Evolutionary conservation across 306 rosid species (phyloP).

Genomic region (Amphicarpaea edgeworthii): DNA sequence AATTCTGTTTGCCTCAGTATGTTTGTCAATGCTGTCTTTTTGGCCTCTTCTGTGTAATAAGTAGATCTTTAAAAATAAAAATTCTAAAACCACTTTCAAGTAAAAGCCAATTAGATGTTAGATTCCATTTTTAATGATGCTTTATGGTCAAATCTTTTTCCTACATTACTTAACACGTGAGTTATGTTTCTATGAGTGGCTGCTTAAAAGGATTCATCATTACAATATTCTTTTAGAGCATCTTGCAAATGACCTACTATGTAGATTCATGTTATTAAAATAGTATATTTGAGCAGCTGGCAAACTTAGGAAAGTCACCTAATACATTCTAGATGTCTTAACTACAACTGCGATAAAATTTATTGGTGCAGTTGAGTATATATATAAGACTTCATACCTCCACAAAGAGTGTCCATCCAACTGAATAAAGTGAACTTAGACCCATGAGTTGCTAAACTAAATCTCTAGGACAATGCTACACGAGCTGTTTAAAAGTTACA

Average conservation of each 20-base stretch:
- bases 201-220: conserved; percentile 30
- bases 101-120: conserved; percentile 24
- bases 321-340: conserved; percentile 20
- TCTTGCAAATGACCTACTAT: conserved; percentile 20
- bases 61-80: neutral
- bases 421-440: neutral
- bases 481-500: neutral
- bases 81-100: conserved; percentile 8
- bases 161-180: neutral
- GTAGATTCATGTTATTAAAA: conserved; percentile 36
- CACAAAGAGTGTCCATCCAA: conserved; percentile 24
- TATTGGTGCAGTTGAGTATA: conserved; percentile 33
- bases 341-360: conserved; percentile 10
- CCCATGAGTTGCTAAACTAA: neutral
- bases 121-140: conserved; percentile 6
- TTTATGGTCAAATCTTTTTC: conserved; percentile 38
- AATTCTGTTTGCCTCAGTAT: neutral
- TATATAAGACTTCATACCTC: conserved; percentile 19
- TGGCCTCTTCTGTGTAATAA: conserved; percentile 31
- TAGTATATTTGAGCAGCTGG: conserved; percentile 22
- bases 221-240: conserved; percentile 32
- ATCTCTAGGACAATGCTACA: conserved; percentile 9
- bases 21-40: conserved; percentile 32
- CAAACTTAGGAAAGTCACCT: conserved; percentile 35
- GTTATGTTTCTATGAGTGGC: conserved; percentile 26